Evolutionary conservation across 495 filamentous ascomycete genomes (phyloP), one percentile per base, ranked within the genome.

Genomic region (Achaetomiella virescens): DNA sequence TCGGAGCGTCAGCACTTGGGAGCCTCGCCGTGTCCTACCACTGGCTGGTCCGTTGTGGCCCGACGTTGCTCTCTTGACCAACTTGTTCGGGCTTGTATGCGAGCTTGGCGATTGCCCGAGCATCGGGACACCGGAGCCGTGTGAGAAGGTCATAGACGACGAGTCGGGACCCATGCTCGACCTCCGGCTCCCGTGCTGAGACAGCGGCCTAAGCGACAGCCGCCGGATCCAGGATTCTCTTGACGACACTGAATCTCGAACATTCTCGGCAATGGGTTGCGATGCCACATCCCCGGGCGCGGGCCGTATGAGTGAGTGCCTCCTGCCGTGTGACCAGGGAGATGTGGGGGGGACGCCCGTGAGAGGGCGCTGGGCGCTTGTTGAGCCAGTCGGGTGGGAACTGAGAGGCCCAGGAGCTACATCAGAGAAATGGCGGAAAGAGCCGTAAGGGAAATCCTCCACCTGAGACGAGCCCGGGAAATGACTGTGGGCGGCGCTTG

Each of bases 21-120:
- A 81, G 43, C 72, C 62, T 52, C 69, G 70, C 54, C 71, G 68
- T 50, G 65, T 58, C 51, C 48, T 56, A 25, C 48, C 58, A 58
- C 66, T 55, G 72, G 70, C 66, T 66, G 54, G 74, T 55, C 78
- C 77, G 31, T 84, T 76, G 42, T 68, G 66, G 18, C 64, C 59
- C 17, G 91, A 88, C 12, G 83, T 77, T 42, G 83, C 76, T 52
- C 92, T 84, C 72, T 97, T 97, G 29, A 97, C 85, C 22, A 97
- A 75, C 71, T 95, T 97, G 71, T 96, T 97, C 15, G 87, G 84
- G 37, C 77, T 62, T 55, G 78, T 66, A 55, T 80, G 73, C 68
- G 14, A 68, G 49, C 12, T 78, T 68, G 50, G 65, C 58, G 42
- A 58, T 36, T 35, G 76, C 62, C 59, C 59, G 24, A 87, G 64